These are phyloP conservation scores for Malassezia nana DNA, from an alignment of 1,284 basidiomycete species.

Conservation along the genomic window DNA sequence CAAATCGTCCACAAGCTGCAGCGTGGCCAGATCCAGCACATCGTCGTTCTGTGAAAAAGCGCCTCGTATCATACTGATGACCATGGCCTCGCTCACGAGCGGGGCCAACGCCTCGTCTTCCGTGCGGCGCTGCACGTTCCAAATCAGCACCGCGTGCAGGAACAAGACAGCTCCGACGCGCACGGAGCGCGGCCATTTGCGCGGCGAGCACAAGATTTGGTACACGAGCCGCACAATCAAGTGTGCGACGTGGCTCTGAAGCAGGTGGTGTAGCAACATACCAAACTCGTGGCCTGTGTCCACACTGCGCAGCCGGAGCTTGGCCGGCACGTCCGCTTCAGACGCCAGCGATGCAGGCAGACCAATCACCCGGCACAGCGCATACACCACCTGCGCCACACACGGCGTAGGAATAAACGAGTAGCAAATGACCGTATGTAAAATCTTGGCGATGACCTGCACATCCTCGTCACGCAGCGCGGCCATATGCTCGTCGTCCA, in stretches of 20 bases:
- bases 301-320: constrained; percentile 12
- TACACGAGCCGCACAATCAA: constrained; percentile 32
- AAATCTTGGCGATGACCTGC: constrained; percentile 26
- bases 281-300: constrained; percentile 23
- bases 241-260: constrained; percentile 42
- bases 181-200: constrained; percentile 20
- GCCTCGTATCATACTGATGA: constrained; percentile 34
- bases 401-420: constrained; percentile 36
- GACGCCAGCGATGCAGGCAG: constrained; percentile 22
- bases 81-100: constrained; percentile 31
- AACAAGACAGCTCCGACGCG: constrained; percentile 40
- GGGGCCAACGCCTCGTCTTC: constrained; percentile 18
- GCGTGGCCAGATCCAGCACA: constrained; percentile 32
- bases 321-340: constrained; percentile 11
- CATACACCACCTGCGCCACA: constrained; percentile 26
- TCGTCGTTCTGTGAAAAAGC: constrained; percentile 36
- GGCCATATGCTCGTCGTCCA: constrained; percentile 16
- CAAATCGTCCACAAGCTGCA: constrained; percentile 23
- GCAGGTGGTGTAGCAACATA: constrained; percentile 32
- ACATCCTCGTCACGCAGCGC: constrained; percentile 35
- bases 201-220: constrained; percentile 20
- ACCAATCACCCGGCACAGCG: constrained; percentile 39
- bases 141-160: constrained; percentile 28
- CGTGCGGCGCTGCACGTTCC: constrained; percentile 25
- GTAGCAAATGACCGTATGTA: constrained; percentile 38